A percentile compares a stretch with the other conserved stretches of the same genome.
Conservation (phyloP, 805 yeast species). For the Yarrowia divulgata region DNA sequence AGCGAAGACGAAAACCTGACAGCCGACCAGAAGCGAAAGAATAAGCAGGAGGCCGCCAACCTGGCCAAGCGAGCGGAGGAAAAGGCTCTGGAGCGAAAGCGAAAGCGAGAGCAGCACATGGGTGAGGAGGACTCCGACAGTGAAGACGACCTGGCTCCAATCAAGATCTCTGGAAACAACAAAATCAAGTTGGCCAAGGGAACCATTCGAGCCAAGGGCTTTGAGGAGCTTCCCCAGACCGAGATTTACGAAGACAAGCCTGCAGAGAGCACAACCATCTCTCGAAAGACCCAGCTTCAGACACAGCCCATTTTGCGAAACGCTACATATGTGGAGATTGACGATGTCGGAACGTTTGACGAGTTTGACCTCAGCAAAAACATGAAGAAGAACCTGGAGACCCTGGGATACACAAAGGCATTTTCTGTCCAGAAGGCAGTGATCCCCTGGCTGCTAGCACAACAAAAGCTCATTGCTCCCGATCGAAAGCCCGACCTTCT, state of each 20-base stretch:
- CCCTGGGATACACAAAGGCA: slow-evolving; percentile 60
- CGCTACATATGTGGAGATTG: slow-evolving; percentile 61
- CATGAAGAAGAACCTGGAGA: slow-evolving; percentile 57
- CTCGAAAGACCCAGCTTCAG: slow-evolving; percentile 51
- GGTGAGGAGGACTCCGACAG: slow-evolving; percentile 38
- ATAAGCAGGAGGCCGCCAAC: slow-evolving; percentile 27
- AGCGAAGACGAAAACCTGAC: slow-evolving; percentile 19
- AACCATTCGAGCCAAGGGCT: slow-evolving; percentile 41
- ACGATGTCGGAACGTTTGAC: slow-evolving; percentile 56
- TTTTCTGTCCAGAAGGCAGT: slow-evolving; percentile 81
- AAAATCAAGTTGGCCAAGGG: slow-evolving; percentile 38
- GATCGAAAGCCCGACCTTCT: slow-evolving; percentile 63
- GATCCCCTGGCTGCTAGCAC: slow-evolving; percentile 61
- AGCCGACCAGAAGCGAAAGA: slow-evolving; percentile 4
- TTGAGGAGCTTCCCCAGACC: slow-evolving; percentile 43
- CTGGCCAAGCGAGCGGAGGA: slow-evolving; percentile 19
- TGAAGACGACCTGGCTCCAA: slow-evolving; percentile 40
- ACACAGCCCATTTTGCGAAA: slow-evolving; percentile 34
- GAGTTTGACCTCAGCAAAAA: slow-evolving; percentile 52
- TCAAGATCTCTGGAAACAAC: slow-evolving; percentile 42
- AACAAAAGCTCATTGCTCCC: slow-evolving; percentile 49
- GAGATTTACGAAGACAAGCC: slow-evolving; percentile 44
- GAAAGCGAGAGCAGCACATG: slow-evolving; percentile 36
- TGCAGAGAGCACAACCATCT: slow-evolving; percentile 56
- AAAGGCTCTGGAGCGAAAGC: slow-evolving; percentile 22